A percentile compares a stretch with the other conserved stretches of the same genome.
phyloP scores from a whole-genome alignment of 306 rosid species.

The Fagus crenata region DNA sequence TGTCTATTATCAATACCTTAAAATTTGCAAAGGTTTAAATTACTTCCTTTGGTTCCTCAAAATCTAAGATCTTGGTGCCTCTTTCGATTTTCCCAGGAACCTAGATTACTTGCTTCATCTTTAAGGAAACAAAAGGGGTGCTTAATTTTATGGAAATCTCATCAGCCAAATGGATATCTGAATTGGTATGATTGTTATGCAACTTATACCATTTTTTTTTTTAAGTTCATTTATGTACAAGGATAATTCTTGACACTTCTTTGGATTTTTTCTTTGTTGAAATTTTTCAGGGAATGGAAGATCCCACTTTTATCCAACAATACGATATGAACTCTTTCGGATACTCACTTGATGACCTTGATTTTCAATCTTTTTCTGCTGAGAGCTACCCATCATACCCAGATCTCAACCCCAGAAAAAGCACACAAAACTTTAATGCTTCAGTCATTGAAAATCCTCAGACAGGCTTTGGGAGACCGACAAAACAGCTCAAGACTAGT shows the following conservation, averaged over 20 bases:
- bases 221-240: neutral
- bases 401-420: slow-evolving; percentile 12
- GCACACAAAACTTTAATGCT: neutral
- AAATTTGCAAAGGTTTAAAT: neutral
- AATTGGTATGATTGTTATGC: slow-evolving; percentile 24
- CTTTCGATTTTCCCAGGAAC: neutral
- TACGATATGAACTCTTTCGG: slow-evolving; percentile 35
- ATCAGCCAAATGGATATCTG: slow-evolving; percentile 42
- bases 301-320: slow-evolving; percentile 21
- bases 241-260: neutral
- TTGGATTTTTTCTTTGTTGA: neutral
- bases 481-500: slow-evolving; percentile 39
- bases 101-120: neutral
- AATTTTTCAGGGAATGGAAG: slow-evolving; percentile 30
- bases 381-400: slow-evolving; percentile 41
- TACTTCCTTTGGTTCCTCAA: neutral
- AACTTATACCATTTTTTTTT: neutral
- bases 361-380: slow-evolving; percentile 36
- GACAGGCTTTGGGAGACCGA: slow-evolving; percentile 22
- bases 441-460: slow-evolving; percentile 9
- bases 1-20: neutral
- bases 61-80: neutral
- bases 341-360: slow-evolving; percentile 36
- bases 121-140: neutral
- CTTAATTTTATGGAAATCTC: slow-evolving; percentile 29